Evolutionary conservation across 2,329 filamentous ascomycete genomes (phyloP).

Genomic region (Cadophora malorum): DNA sequence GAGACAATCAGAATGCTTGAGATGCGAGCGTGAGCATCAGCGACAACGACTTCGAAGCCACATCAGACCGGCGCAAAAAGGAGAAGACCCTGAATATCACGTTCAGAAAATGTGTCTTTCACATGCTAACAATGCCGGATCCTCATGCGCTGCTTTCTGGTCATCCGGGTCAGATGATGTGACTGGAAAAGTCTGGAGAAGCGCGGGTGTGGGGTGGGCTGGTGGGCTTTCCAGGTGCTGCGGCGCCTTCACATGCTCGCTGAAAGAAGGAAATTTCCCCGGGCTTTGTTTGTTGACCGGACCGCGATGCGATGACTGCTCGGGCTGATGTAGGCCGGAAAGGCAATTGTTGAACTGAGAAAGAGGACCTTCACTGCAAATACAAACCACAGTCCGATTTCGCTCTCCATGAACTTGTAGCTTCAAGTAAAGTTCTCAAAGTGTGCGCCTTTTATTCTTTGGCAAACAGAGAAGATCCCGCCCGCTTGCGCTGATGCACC

Average conservation of each 20-base stretch:
- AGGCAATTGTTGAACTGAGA: background rate
- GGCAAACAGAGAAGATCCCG: conserved; percentile 1
- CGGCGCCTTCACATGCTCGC: conserved; percentile 14
- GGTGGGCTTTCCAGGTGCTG: background rate
- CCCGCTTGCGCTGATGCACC: background rate
- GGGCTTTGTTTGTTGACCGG: conserved; percentile 12
- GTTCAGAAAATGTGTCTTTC: conserved; percentile 22
- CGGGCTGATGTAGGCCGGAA: background rate
- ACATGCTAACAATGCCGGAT: conserved; percentile 26
- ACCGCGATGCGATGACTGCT: background rate
- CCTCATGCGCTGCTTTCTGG: conserved; percentile 21
- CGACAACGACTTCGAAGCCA: conserved; percentile 2
- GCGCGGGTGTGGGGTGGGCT: conserved; percentile 25
- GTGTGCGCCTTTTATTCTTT: background rate
- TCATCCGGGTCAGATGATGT: conserved; percentile 29
- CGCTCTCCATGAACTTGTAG: background rate
- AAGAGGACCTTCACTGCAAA: background rate
- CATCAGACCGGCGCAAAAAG: background rate
- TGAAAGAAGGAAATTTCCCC: conserved; percentile 20
- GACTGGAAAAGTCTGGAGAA: conserved; percentile 27
- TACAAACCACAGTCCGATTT: background rate
- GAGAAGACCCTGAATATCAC: conserved; percentile 20
- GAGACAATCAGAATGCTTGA: background rate
- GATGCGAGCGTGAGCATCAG: background rate
- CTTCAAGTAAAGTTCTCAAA: background rate